Evolutionary conservation across 805 yeast species (phyloP).

Genomic region (Candida incommunis): DNA sequence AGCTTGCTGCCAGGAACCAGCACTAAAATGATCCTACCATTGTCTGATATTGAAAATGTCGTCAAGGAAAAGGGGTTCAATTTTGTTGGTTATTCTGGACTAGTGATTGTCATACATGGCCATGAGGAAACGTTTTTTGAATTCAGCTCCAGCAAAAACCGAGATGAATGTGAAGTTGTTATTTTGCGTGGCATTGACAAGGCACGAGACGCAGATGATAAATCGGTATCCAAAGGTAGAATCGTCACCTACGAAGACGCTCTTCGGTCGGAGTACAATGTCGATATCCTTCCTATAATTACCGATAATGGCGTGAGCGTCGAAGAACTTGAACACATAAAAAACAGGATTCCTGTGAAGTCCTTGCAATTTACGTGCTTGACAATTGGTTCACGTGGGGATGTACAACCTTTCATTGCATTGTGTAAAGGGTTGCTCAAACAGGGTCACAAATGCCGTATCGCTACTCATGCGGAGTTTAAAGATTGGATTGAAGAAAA

Average conservation of each 20-base stretch:
- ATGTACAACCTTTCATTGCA: conserved; percentile 92
- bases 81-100: conserved; percentile 46
- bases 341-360: conserved; percentile 35
- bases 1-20: conserved; percentile 65
- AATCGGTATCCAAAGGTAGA: conserved; percentile 5
- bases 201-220: background rate
- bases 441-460: conserved; percentile 76
- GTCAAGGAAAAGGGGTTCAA: conserved; percentile 53
- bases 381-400: conserved; percentile 93
- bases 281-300: conserved; percentile 13
- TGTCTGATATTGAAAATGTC: conserved; percentile 56
- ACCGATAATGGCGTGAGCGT: conserved; percentile 10
- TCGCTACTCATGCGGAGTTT: conserved; percentile 80
- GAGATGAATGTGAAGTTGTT: background rate
- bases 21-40: conserved; percentile 73
- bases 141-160: conserved; percentile 29
- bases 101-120: conserved; percentile 56
- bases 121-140: conserved; percentile 69
- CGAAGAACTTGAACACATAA: conserved; percentile 7
- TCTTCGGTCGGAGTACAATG: conserved; percentile 4
- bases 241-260: conserved; percentile 12
- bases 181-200: background rate
- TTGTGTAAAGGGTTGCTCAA: conserved; percentile 60
- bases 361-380: conserved; percentile 49
- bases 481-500: conserved; percentile 54